Percentiles rank a stretch among this genome's conserved stretches.
Conservation (phyloP, 2,329 filamentous ascomycete genomes). For the Colletotrichum shisoi region DNA sequence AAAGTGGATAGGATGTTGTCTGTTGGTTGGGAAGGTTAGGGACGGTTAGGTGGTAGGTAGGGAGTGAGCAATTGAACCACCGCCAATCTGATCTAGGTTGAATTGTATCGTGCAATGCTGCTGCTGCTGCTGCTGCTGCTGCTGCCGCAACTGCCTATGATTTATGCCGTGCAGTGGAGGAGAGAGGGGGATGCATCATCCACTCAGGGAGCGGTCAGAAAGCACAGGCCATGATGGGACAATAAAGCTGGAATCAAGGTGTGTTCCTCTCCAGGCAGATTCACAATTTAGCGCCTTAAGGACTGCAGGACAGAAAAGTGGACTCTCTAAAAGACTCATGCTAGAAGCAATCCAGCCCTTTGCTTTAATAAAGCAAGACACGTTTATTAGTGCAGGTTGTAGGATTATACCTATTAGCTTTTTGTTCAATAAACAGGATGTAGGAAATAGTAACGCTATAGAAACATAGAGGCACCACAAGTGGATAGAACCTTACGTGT, state of each 20-base stretch:
- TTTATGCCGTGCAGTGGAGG: not conserved
- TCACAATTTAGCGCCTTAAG: not conserved
- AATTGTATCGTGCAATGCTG: conserved; percentile 15
- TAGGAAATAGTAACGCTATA: not conserved
- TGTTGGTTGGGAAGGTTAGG: conserved; percentile 14
- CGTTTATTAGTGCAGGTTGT: too few species aligned
- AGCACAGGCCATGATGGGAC: too few species aligned
- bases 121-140: not conserved
- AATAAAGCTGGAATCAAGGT: not conserved
- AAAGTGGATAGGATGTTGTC: conserved; percentile 30
- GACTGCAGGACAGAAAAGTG: too few species aligned
- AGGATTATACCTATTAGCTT: not conserved
- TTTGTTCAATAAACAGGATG: not conserved
- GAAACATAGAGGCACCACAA: not conserved
- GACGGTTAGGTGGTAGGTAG: not conserved
- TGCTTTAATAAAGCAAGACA: not conserved
- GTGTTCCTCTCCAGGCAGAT: not conserved
- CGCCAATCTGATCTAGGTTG: conserved; percentile 6
- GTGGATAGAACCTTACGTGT: not conserved
- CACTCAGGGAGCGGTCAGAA: not conserved
- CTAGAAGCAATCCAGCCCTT: too few species aligned
- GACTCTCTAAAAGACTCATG: not conserved
- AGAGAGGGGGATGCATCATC: not conserved
- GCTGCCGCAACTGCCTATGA: not conserved
- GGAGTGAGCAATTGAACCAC: conserved; percentile 8